Percentiles rank a stretch among this genome's conserved stretches.
phyloP scores from a whole-genome alignment of 768 basidiomycete species.

The Hericium alpestre region DNA sequence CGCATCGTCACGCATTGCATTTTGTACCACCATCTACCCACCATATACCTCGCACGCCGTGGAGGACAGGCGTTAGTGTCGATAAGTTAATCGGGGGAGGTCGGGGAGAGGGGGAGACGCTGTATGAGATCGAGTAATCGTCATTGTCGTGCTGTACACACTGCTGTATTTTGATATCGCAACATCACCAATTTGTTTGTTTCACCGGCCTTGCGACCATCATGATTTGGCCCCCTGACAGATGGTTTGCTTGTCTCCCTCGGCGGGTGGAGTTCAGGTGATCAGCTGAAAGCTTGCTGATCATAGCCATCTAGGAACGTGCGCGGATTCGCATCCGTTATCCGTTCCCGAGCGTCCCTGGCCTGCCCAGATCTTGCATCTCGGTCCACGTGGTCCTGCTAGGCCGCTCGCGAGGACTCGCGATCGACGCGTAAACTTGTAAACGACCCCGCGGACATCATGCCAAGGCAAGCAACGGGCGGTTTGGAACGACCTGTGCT shows the following conservation, averaged over 20 bases:
- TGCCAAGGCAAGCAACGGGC: too few species aligned
- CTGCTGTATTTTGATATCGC: not conserved
- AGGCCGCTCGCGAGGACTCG: too few species aligned
- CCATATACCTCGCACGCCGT: not conserved
- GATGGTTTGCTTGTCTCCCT: not conserved
- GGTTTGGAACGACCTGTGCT: too few species aligned
- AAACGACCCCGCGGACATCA: too few species aligned
- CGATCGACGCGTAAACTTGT: too few species aligned
- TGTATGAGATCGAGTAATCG: not conserved
- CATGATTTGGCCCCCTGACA: not conserved
- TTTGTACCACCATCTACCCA: conserved; percentile 2
- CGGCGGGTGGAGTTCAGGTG: not conserved
- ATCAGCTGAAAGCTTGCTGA: not conserved
- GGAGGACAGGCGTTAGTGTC: conserved; percentile 4
- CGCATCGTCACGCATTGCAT: conserved; percentile 4
- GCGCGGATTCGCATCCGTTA: not conserved
- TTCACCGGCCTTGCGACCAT: not conserved
- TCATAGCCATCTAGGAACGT: not conserved
- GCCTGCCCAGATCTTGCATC: not conserved
- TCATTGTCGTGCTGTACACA: not conserved
- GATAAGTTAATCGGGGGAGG: not conserved
- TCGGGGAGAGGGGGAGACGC: not conserved
- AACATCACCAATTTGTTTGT: not conserved
- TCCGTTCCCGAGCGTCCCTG: not conserved
- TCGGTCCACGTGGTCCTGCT: not conserved